Base-by-base conservation (phyloP, 306 rosid species). In the Castanopsis chinensis region DNA sequence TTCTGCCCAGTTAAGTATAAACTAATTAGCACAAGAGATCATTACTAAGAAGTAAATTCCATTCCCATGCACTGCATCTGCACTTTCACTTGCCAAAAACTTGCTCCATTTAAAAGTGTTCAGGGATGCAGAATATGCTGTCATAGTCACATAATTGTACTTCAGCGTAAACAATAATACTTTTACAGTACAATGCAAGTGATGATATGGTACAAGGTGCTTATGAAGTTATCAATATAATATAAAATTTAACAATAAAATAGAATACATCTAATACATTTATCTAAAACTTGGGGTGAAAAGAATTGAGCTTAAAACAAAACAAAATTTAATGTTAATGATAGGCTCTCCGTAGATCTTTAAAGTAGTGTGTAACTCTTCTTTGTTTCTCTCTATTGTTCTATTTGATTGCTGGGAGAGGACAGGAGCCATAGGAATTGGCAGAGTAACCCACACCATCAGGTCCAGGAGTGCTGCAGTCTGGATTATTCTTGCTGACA, bases 401-500 rank as follows among this genome's bases (percentile, higher is more conserved):
- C 89, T 85, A 86, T 78, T 83, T 84, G 20, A 69, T 74, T 45
- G 87, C 80, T 33, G 80, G 83, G 63, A 78, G 82, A 85, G 91
- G 51, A 72, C 75, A 72, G 10, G 91, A 86, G 73, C 85, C 84
- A n/a, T 80, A 49, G 63, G 86, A 84, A 61, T 84, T 87, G 80
- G 80, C 30, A 23, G 92, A 75, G 80, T 85, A 77, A 79, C 78
- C 75, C 74, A 80, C 25, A 63, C 74, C 81, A 35, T 87, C 82
- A 17, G 92, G 80, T 86, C 88, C 85, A 74, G 80, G 76, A 49
- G 81, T 82, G 87, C 80, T 71, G 81, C 87, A 33, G 74, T 94
- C 97, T 19, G 88, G 81, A 70, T 88, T 79, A 82, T 87, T 86
- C 79, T 82, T 79, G 80, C 76, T 73, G 77, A 87, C n/a, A 53